Conservation (phyloP, 805 yeast genomes). For the Jamesozyma spencerorum region DNA sequence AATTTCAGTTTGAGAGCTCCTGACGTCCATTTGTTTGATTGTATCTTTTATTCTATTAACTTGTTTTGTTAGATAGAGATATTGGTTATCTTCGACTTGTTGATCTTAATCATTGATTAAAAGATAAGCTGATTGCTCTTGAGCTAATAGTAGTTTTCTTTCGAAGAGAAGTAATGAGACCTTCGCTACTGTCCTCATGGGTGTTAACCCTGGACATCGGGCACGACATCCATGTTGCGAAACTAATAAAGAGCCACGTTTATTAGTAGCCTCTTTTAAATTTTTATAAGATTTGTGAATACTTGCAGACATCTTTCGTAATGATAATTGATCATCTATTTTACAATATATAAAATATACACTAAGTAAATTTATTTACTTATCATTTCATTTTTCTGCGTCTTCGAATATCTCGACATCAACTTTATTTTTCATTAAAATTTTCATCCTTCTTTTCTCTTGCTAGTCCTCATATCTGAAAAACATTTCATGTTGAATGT, state of each 20-base stretch:
- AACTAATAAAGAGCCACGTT: neutral
- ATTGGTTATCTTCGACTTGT: neutral
- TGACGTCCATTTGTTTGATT: neutral
- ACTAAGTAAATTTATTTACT: too few relatives aligned
- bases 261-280: conserved; percentile 1
- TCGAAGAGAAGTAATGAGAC: neutral
- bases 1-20: neutral
- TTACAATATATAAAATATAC: too few relatives aligned
- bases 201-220: neutral
- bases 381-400: too few relatives aligned
- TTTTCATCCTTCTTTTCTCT: too few relatives aligned
- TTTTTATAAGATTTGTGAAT: neutral
- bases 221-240: conserved; percentile 1
- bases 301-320: conserved; percentile 4
- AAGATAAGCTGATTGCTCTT: neutral
- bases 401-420: too few relatives aligned
- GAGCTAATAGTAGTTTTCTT: neutral
- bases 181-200: neutral
- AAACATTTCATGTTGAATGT: too few relatives aligned
- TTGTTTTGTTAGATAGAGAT: neutral
- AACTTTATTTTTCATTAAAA: too few relatives aligned
- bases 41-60: neutral
- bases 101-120: neutral
- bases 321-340: too few relatives aligned
- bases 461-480: too few relatives aligned